Evolutionary conservation across 2,329 filamentous ascomycete genomes (phyloP).

Genomic region (Pseudogymnoascus sp.): DNA sequence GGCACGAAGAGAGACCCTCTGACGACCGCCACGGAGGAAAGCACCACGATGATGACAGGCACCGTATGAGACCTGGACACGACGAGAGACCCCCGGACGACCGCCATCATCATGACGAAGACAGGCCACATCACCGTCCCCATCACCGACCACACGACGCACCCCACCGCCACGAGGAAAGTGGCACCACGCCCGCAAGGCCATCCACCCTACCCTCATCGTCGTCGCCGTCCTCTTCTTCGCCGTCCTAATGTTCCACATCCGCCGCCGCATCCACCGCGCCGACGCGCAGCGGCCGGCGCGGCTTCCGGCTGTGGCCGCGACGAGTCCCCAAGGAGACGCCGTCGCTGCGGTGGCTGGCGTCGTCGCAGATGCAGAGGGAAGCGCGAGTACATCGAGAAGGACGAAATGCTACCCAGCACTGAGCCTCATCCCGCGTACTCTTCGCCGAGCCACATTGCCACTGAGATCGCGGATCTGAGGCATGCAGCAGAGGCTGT

Average conservation of each 20-base stretch:
- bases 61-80: neutral
- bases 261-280: neutral
- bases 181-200: neutral
- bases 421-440: neutral
- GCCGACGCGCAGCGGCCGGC: neutral
- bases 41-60: neutral
- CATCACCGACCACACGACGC: neutral
- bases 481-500: neutral
- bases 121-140: neutral
- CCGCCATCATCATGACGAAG: neutral
- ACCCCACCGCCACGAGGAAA: neutral
- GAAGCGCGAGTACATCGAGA: conserved; percentile 2
- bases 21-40: neutral
- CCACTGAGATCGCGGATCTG: neutral
- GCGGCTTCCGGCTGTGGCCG: neutral
- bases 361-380: neutral
- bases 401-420: neutral
- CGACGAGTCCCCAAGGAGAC: neutral
- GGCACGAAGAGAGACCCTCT: neutral
- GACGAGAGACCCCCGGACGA: neutral
- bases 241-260: neutral
- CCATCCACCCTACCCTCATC: neutral
- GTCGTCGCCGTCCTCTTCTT: neutral
- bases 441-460: neutral
- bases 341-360: conserved; percentile 3